These are phyloP conservation scores for Gossypium schwendimanii DNA, from an alignment of 441 rosid species.

Conservation along the genomic window DNA sequence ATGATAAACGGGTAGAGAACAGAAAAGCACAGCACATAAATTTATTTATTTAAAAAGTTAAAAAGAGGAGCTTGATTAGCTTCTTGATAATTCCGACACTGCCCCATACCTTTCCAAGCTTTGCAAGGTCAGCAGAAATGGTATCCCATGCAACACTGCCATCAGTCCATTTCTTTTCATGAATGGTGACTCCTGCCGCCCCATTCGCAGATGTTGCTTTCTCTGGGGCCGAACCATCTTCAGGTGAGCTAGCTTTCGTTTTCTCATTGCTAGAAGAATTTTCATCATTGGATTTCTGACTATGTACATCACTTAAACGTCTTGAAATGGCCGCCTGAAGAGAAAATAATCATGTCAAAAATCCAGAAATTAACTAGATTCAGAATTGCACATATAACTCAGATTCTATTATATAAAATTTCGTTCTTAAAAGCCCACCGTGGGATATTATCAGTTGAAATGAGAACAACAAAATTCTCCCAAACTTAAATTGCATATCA, in stretches of 20 bases:
- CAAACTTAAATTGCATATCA: not conserved
- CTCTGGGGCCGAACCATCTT: conserved; percentile 24
- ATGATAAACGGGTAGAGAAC: not conserved
- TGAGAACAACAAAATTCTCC: not conserved
- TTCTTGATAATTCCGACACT: not conserved
- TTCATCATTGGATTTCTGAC: conserved; percentile 41
- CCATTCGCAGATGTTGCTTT: conserved; percentile 27
- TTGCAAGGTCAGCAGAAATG: conserved; percentile 51
- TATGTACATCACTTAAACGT: conserved; percentile 64
- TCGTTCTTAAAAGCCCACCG: not conserved
- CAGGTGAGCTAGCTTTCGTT: conserved; percentile 41
- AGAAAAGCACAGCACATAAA: not conserved
- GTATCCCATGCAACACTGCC: conserved; percentile 58
- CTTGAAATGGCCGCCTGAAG: conserved; percentile 78
- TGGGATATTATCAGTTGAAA: not conserved
- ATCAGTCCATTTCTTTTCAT: conserved; percentile 89
- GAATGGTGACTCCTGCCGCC: conserved; percentile 49
- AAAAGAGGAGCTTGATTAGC: not conserved
- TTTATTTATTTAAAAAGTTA: not conserved
- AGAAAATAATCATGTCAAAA: not conserved
- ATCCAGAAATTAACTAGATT: not conserved
- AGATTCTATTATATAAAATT: not conserved
- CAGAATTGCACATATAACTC: not conserved
- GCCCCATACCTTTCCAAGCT: conserved; percentile 55
- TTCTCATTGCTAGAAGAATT: conserved; percentile 38